Evolutionary conservation across 352 stramenopile species (phyloP), one percentile per base, ranked within the genome.

Genomic region (Globisporangium nagaii): DNA sequence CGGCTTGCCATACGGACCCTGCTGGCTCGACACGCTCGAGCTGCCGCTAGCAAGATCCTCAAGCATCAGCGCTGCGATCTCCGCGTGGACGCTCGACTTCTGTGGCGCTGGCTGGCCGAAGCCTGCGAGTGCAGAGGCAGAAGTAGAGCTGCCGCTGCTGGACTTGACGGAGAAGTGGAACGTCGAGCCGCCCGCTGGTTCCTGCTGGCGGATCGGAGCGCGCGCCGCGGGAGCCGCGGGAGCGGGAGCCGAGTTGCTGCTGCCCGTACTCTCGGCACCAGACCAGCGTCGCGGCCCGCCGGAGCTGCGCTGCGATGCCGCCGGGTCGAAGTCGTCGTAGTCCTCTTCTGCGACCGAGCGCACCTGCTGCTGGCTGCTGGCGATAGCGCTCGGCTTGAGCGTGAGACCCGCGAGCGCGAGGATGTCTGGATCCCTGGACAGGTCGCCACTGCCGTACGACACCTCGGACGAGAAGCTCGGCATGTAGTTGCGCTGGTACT

Each of bases 341-440:
- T 56, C 36, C 17, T 62, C 56, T 15, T 62, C 44, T 0, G 31
- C 48, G 9, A 62, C 48, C 2, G 46, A 45, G 28, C 30, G 36
- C 46, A 40, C 56, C 20, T 49, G 47, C 41, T 46, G 52, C 22
- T 49, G 27, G 2, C 9, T 58, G 50, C n/a, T 55, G 39, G 2
- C 22, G 37, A 30, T 22, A n/a, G 27, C 27, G 27, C 17, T 50
- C 9, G 50, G 44, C 47, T 68, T 70, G 39, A 86, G 61, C 17
- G 60, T 62, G 36, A 80, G 52, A 1, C 75, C 75, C 4, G 71
- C 62, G 39, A 87, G 61, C 22, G 74, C 74, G 44, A 85, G 51
- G 35, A 84, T 84, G 42, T 81, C 70, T 11, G 70, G 73, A 42
- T 85, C 70, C 36, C 62, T 63, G 39, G 70, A 70, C 45, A 84